These are phyloP conservation scores for Erysiphe pulchra DNA, from an alignment of 2,329 filamentous ascomycete species.

Conservation along the genomic window DNA sequence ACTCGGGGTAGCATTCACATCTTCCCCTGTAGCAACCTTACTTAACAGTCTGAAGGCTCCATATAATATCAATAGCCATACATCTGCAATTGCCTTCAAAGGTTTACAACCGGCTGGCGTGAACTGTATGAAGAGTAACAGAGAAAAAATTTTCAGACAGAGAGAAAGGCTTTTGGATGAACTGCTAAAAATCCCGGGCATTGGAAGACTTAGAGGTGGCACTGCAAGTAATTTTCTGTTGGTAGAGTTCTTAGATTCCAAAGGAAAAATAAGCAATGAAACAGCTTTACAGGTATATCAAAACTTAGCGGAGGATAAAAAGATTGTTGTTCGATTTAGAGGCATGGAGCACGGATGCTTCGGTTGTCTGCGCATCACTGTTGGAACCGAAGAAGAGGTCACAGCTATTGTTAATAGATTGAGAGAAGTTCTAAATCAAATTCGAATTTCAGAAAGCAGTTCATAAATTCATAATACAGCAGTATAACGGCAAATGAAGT, in stretches of 20 bases:
- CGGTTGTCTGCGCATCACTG: conserved; percentile 73
- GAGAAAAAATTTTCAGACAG: conserved; percentile 45
- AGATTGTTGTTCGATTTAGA: conserved; percentile 80
- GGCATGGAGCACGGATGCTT: conserved; percentile 78
- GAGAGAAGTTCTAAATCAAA: conserved; percentile 12
- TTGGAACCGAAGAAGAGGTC: conserved; percentile 75
- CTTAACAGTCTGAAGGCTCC: conserved; percentile 88
- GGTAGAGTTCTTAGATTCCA: conserved; percentile 56
- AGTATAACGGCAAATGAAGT: too few relatives aligned
- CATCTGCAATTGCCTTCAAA: conserved; percentile 51
- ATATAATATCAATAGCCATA: conserved; percentile 83
- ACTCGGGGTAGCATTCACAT: conserved; percentile 63
- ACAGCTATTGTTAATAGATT: conserved; percentile 51
- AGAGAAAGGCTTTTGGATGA: conserved; percentile 49
- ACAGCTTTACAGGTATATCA: conserved; percentile 63
- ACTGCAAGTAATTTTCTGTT: conserved; percentile 69
- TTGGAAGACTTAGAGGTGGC: conserved; percentile 63
- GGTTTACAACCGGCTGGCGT: conserved; percentile 45
- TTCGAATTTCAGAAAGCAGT: not conserved
- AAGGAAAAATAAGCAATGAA: conserved; percentile 53
- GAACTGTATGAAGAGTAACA: conserved; percentile 44
- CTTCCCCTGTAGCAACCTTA: conserved; percentile 45
- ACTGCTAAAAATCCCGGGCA: conserved; percentile 47
- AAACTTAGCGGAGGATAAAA: conserved; percentile 55
- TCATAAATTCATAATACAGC: too few relatives aligned